Percentiles rank a stretch among this genome's conserved stretches.
phyloP scores from a whole-genome alignment of 495 filamentous ascomycete genomes.

The Lineolata rhizophorae region DNA sequence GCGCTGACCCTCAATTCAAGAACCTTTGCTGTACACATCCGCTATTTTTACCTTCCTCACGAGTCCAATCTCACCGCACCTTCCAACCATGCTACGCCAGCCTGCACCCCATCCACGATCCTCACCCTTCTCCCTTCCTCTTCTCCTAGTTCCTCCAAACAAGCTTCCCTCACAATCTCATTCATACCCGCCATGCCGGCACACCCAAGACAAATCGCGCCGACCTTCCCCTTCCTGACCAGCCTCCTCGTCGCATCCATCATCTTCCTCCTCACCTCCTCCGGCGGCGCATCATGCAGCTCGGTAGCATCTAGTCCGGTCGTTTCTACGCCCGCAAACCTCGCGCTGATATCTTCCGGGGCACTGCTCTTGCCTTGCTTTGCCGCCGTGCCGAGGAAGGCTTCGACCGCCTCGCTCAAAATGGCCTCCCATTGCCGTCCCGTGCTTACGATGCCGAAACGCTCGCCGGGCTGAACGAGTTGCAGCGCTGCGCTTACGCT shows the following conservation, averaged over 20 bases:
- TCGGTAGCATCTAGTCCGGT: conserved; percentile 67
- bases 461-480: conserved; percentile 24
- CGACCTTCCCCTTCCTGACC: conserved; percentile 32
- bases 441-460: conserved; percentile 80
- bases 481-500: conserved; percentile 37
- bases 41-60: conserved; percentile 4
- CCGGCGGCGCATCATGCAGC: conserved; percentile 43
- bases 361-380: too few relatives aligned
- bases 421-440: conserved; percentile 64
- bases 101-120: conserved; percentile 70
- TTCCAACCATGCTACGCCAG: conserved; percentile 49
- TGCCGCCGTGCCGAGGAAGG: conserved; percentile 24
- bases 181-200: conserved; percentile 89
- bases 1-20: too few relatives aligned
- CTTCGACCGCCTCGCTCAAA: conserved; percentile 35
- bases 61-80: conserved; percentile 16
- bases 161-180: conserved; percentile 49
- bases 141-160: conserved; percentile 38
- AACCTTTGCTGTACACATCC: too few relatives aligned
- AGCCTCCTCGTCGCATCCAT: conserved; percentile 39
- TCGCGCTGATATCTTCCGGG: conserved; percentile 10
- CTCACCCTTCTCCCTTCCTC: conserved; percentile 34
- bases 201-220: conserved; percentile 55
- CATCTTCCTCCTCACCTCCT: conserved; percentile 43
- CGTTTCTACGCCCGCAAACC: conserved; percentile 61